Evolutionary conservation across 305 asterid genomes (phyloP).

Genomic region (Withania somnifera): DNA sequence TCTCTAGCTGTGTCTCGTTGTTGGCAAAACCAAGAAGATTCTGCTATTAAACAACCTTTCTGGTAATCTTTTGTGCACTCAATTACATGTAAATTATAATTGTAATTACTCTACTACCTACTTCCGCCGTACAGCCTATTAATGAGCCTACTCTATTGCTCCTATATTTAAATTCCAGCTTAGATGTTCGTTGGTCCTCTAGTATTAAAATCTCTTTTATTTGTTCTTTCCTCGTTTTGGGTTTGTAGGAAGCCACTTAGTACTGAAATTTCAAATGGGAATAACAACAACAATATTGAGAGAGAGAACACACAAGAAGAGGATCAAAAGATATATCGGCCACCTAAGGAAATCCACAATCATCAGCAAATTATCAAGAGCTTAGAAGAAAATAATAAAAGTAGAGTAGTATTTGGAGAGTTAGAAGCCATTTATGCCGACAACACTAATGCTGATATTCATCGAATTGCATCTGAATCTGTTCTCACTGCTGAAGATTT

Average conservation of each 20-base stretch:
- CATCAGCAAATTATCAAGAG: neutral
- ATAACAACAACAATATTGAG: neutral
- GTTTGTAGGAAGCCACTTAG: constrained; percentile 12
- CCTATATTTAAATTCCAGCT: neutral
- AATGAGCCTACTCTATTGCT: neutral
- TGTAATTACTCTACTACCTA: neutral
- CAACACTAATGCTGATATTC: constrained; percentile 7
- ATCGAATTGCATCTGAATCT: constrained; percentile 26
- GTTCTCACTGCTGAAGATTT: neutral
- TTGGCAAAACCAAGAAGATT: constrained; percentile 58
- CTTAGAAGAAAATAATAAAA: constrained; percentile 8
- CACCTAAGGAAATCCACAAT: neutral
- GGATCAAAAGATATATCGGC: neutral
- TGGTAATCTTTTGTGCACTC: constrained; percentile 26
- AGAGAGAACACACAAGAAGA: neutral
- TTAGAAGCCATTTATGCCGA: constrained; percentile 51
- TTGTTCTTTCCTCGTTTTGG: neutral
- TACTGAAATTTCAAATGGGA: neutral
- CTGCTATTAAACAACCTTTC: constrained; percentile 29
- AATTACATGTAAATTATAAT: constrained; percentile 6
- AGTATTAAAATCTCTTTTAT: neutral
- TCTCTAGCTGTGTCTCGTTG: constrained; percentile 36
- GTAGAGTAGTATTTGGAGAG: constrained; percentile 36
- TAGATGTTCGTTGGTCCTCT: no score
- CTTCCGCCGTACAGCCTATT: neutral